Conservation (phyloP, 2,329 filamentous ascomycete species). For the Colletotrichum liaoningense region DNA sequence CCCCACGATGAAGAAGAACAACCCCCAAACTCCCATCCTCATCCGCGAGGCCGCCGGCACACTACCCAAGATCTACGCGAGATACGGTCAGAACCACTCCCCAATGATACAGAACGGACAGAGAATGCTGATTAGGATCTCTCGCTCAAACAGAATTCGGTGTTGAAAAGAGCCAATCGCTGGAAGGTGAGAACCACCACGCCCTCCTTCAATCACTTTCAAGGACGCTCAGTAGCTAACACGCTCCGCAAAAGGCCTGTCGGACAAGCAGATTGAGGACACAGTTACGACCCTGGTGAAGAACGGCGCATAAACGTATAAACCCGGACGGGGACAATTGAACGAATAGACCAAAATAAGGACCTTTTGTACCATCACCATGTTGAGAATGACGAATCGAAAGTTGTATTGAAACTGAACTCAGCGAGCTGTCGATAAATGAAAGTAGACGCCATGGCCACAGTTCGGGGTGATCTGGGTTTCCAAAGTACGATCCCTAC, state of each 20-base stretch:
- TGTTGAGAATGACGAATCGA: conserved; percentile 10
- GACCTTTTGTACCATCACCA: conserved; percentile 23
- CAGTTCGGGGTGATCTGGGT: neutral
- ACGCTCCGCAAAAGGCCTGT: conserved; percentile 53
- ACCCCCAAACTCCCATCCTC: conserved; percentile 92
- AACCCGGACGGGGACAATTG: neutral
- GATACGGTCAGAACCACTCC: conserved; percentile 79
- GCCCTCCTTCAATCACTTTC: conserved; percentile 44
- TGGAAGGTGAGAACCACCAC: conserved; percentile 55
- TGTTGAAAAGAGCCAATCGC: conserved; percentile 66
- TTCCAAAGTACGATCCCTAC: no score
- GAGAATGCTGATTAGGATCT: conserved; percentile 37
- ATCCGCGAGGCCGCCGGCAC: conserved; percentile 91
- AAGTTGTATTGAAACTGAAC: neutral
- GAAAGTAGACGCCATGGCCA: neutral
- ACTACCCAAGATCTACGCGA: conserved; percentile 86
- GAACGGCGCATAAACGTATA: conserved; percentile 36
- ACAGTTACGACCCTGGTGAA: conserved; percentile 66
- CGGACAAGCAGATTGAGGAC: conserved; percentile 72
- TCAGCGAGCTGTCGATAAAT: neutral
- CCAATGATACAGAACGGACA: neutral
- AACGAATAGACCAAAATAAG: conserved; percentile 8
- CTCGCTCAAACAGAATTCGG: conserved; percentile 58
- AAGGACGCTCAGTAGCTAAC: neutral
- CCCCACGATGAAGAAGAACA: conserved; percentile 99